Percentiles rank a stretch among this genome's conserved stretches.
These are phyloP conservation scores for Aspergillus sp. DNA, from an alignment of 2,329 filamentous ascomycete genomes.

Conservation along the genomic window DNA sequence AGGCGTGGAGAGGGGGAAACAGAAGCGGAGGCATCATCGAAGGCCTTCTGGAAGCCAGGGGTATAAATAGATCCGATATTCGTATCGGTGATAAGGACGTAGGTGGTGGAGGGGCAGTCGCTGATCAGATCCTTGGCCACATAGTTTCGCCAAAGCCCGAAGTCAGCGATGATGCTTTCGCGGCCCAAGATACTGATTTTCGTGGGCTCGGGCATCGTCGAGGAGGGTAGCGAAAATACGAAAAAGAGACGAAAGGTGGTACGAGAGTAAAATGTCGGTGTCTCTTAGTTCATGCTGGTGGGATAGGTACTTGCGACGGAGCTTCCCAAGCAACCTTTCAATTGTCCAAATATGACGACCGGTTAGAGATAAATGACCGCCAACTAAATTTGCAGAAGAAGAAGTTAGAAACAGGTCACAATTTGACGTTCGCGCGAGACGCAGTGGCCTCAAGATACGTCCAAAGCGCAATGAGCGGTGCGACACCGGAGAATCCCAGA, in stretches of 20 bases:
- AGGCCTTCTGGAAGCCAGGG: constrained; percentile 69
- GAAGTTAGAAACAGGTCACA: background rate
- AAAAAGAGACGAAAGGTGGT: constrained; percentile 11
- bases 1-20: constrained; percentile 62
- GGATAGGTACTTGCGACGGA: constrained; percentile 4
- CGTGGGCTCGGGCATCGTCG: constrained; percentile 47
- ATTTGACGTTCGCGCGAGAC: background rate
- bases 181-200: constrained; percentile 81
- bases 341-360: background rate
- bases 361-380: background rate
- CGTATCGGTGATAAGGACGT: constrained; percentile 94
- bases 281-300: constrained; percentile 19
- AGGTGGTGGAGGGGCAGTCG: constrained; percentile 80
- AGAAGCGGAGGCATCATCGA: constrained; percentile 53
- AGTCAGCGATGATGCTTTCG: constrained; percentile 88
- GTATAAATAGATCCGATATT: constrained; percentile 83
- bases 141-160: constrained; percentile 82
- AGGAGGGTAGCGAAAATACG: background rate
- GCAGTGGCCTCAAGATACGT: background rate
- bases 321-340: constrained; percentile 6
- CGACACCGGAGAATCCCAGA: background rate
- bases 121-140: constrained; percentile 77
- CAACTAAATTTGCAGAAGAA: background rate
- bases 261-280: constrained; percentile 12
- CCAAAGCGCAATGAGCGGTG: constrained; percentile 2